Evolutionary conservation across 2,329 filamentous ascomycete species (phyloP).

Genomic region (Albifimbria verrucaria): DNA sequence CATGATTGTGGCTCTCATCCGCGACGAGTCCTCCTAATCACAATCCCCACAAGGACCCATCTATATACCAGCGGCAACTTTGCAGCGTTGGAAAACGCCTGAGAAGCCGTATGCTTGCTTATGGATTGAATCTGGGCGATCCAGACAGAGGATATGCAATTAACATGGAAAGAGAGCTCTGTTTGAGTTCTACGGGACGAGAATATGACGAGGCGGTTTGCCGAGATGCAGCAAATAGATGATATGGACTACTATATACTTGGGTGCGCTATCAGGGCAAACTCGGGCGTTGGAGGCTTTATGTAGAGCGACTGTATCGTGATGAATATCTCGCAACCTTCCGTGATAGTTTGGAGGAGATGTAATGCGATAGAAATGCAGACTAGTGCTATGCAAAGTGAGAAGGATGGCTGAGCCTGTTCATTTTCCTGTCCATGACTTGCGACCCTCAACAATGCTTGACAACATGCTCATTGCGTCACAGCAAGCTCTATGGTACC

Average conservation of each 20-base stretch:
- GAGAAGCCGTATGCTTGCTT: too few relatives aligned
- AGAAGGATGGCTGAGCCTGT: neutral
- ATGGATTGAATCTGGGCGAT: too few relatives aligned
- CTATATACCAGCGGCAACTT: too few relatives aligned
- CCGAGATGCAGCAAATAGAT: neutral
- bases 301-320: slow-evolving; percentile 13
- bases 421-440: too few relatives aligned
- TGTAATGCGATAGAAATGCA: neutral
- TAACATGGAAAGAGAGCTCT: too few relatives aligned
- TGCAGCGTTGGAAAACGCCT: too few relatives aligned
- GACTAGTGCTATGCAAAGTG: neutral
- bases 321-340: slow-evolving; percentile 5
- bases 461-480: neutral
- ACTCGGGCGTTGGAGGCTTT: slow-evolving; percentile 25
- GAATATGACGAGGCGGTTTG: neutral
- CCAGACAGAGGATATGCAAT: too few relatives aligned
- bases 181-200: neutral
- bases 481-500: neutral
- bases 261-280: slow-evolving; percentile 6
- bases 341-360: neutral
- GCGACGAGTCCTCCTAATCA: slow-evolving; percentile 81
- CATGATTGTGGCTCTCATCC: slow-evolving; percentile 96
- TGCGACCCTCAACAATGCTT: neutral
- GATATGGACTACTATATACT: neutral
- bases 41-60: slow-evolving; percentile 7